Base-by-base conservation (phyloP, 257 asterid species). In the Ballota nigra region DNA sequence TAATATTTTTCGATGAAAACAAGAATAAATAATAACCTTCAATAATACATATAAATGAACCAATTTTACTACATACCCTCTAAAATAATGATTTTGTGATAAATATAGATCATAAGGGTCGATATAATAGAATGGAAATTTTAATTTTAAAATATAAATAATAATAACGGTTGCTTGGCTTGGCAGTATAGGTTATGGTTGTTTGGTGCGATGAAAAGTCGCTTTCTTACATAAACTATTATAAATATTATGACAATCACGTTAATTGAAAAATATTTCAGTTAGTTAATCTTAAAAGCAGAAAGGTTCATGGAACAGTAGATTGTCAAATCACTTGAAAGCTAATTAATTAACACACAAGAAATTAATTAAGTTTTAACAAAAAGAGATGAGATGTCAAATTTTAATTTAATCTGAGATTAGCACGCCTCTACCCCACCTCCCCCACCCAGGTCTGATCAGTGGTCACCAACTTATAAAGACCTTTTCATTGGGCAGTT, bases 111-210 rank as follows among this genome's bases (percentile, higher is more conserved):
- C 5, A 5, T n/a, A 6, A 45, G n/a, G n/a, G 22, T 15, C 19
- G 52, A 43, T 4, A 4, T 45, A n/a, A 15, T 15, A 45, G 0
- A 7, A 20, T 10, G 23, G 0, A 19, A 24, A 1, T 6, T 12
- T 24, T 16, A 28, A 26, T 10, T 23, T 57, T 57, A 3, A 59
- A 41, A 45, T 43, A 12, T 8, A 24, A 38, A 1, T 6, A 59
- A 1, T 1, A 41, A 16, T n/a, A 34, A 28, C 43, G 13, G 69
- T 85, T 83, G 76, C 87, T 77, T 72, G 77, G 52, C 56, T 81
- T 79, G 31, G 79, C 69, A 62, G 79, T 13, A 62, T 58, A 26
- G 68, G 66, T 52, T 70, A 36, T 31, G 73, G 74, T 40, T 41
- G 57, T 62, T 73, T 57, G 72, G 33, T 63, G 57, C 69, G 61